phyloP scores from a whole-genome alignment of 2,329 filamentous ascomycete genomes.

The Scolecobasidium constrictum region DNA sequence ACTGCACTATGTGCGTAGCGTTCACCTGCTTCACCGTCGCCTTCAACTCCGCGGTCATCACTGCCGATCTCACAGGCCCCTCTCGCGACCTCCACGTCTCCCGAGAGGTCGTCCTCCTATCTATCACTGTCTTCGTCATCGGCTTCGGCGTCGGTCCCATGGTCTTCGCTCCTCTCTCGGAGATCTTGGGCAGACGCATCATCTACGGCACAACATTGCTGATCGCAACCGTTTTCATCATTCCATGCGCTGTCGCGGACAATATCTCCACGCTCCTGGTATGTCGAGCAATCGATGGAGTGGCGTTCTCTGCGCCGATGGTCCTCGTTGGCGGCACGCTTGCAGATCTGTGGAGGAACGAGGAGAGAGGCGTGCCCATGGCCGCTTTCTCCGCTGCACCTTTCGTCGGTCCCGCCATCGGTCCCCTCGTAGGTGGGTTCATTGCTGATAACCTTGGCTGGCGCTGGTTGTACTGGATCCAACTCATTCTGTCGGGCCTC shows the following conservation, averaged over 20 bases:
- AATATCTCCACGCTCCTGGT: conserved; percentile 70
- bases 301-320: conserved; percentile 79
- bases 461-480: conserved; percentile 83
- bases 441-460: conserved; percentile 59
- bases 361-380: conserved; percentile 80
- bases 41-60: conserved; percentile 60
- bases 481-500: conserved; percentile 61
- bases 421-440: conserved; percentile 60
- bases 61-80: conserved; percentile 60
- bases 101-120: conserved; percentile 60
- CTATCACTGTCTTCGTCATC: conserved; percentile 66
- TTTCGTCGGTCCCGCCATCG: conserved; percentile 67
- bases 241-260: conserved; percentile 65
- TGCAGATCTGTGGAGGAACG: conserved; percentile 73
- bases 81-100: conserved; percentile 54
- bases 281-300: conserved; percentile 67
- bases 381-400: conserved; percentile 74
- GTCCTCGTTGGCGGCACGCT: conserved; percentile 74
- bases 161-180: conserved; percentile 67
- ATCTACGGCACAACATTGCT: conserved; percentile 61
- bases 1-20: conserved; percentile 72
- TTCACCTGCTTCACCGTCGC: conserved; percentile 36
- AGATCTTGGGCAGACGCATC: conserved; percentile 60
- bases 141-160: conserved; percentile 76
- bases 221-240: conserved; percentile 65